These are phyloP conservation scores for Geranium rotundifolium DNA, from an alignment of 345 rosid species.

Conservation along the genomic window DNA sequence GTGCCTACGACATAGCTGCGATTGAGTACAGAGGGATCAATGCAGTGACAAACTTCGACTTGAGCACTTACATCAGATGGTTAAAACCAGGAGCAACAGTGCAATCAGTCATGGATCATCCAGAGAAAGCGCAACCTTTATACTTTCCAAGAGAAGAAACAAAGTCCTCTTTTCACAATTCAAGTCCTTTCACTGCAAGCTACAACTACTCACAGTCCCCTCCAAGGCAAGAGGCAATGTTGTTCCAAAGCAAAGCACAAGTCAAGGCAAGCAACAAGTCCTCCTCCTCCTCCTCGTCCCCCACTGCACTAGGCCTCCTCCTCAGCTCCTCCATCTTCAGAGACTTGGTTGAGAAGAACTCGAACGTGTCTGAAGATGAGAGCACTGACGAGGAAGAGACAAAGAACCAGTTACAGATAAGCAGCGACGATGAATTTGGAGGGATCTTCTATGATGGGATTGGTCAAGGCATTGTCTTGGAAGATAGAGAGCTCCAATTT, in stretches of 20 bases:
- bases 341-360: conserved; percentile 43
- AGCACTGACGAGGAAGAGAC: conserved; percentile 20
- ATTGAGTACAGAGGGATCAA: conserved; percentile 41
- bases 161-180: conserved; percentile 9
- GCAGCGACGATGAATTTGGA: conserved; percentile 27
- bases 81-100: conserved; percentile 28
- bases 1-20: conserved; percentile 43
- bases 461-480: conserved; percentile 17
- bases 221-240: conserved; percentile 11
- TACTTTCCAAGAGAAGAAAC: conserved; percentile 20
- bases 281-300: conserved; percentile 20
- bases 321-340: conserved; percentile 40
- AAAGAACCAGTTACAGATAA: conserved; percentile 12
- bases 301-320: conserved; percentile 43
- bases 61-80: conserved; percentile 38
- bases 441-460: conserved; percentile 28
- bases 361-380: conserved; percentile 22
- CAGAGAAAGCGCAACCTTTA: conserved; percentile 6
- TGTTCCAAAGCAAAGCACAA: neutral
- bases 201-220: conserved; percentile 11
- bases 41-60: conserved; percentile 43
- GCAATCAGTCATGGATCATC: conserved; percentile 7
- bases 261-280: conserved; percentile 15
- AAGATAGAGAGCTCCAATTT: conserved; percentile 19
- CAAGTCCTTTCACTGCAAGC: conserved; percentile 13